Base-by-base conservation (phyloP, 2,329 filamentous ascomycete genomes). In the Sarocladium oryzae region DNA sequence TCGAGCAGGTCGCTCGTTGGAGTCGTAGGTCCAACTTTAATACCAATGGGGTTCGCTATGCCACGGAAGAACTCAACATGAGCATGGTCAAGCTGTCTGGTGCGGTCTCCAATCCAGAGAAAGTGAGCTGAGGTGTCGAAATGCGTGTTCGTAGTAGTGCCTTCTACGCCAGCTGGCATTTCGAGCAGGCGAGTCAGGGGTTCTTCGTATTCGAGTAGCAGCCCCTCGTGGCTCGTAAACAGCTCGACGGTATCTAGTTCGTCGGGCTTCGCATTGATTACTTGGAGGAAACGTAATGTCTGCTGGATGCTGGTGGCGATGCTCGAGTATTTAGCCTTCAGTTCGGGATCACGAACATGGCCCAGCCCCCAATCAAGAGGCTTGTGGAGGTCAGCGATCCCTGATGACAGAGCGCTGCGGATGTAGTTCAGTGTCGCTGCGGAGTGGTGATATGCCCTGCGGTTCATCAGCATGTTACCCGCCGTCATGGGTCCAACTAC, bases 41-140 rank as follows among this genome's bases (percentile, higher is more conserved):
- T 85, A 55, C 93, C 93, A 59, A 99, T 89, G 1, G 93, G 93
- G 71, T 99, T 99, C 61, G 89, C 86, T 58, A 99, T 86, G 53
- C 93, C 93, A 41, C 93, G 86, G 79, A 97, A 95, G 76, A 95
- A 99, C 70, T 99, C 93, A 55, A 99, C 87, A 68, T 99, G 93
- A 0, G 87, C 92, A 60, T 92, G 89, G 64, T 93, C 87, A 41
- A 96, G 82, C 69, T 97, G 92, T 43, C 93, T 83, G 2, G 93
- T 99, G 57, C 93, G 88, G 69, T 99, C 93, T 51, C 93, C 93
- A 60, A 99, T 95, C 93, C 93, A 99, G 66, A 99, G 79, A 74
- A 99, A 97, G 66, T 99, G 93, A 0, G 89, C 89, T 4, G 89
- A 95, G 0, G 92, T 97, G 69, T 96, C 87, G 73, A 95, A 97